phyloP scores from a whole-genome alignment of 805 yeast genomes.

The Metschnikowia proteae region DNA sequence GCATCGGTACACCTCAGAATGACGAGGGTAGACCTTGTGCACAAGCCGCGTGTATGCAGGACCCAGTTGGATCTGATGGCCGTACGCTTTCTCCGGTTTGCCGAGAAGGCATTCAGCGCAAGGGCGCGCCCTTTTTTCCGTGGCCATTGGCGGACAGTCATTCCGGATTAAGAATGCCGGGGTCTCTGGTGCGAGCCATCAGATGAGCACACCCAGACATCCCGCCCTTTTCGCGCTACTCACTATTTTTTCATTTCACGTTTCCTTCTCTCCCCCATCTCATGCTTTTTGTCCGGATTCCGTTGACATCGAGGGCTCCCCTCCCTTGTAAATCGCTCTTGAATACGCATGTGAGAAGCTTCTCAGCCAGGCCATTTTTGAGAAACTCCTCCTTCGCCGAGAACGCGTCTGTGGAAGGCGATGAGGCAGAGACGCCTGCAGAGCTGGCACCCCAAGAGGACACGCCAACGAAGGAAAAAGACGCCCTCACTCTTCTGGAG shows the following conservation, averaged over 20 bases:
- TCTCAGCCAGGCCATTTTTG: not conserved
- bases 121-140: too few relatives aligned
- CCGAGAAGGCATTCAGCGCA: too few relatives aligned
- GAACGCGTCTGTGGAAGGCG: not conserved
- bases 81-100: too few relatives aligned
- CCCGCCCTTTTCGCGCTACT: not conserved
- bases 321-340: not conserved
- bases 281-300: not conserved
- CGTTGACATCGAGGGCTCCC: not conserved
- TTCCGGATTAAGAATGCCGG: too few relatives aligned
- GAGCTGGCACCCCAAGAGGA: not conserved
- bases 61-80: too few relatives aligned
- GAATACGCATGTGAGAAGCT: not conserved
- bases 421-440: not conserved
- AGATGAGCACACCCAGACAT: not conserved
- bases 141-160: too few relatives aligned
- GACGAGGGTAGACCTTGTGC: too few relatives aligned
- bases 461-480: constrained; percentile 2
- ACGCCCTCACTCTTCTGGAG: constrained; percentile 13
- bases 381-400: not conserved
- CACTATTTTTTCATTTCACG: not conserved
- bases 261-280: too few relatives aligned
- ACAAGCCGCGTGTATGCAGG: too few relatives aligned
- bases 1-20: too few relatives aligned
- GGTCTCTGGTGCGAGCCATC: too few relatives aligned